These are phyloP conservation scores for Kappamyces sp. DNA, from an alignment of 192 early-diverging fungal species.

Conservation along the genomic window DNA sequence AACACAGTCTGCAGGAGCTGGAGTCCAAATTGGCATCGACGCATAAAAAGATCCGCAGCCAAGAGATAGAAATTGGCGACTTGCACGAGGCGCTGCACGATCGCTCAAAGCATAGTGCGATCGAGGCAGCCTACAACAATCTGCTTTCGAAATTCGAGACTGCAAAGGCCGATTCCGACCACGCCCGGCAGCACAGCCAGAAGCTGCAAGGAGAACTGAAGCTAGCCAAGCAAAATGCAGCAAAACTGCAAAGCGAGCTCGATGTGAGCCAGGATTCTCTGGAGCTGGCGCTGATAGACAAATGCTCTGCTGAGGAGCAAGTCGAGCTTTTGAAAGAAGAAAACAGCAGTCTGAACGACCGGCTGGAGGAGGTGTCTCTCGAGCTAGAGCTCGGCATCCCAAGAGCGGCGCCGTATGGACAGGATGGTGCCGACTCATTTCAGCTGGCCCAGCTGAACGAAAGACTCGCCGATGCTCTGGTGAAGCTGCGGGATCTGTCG, in stretches of 20 bases:
- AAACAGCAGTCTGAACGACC: not conserved
- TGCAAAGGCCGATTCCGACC: not conserved
- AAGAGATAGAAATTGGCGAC: not conserved
- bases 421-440: not conserved
- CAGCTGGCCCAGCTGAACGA: not conserved
- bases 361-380: conserved; percentile 5
- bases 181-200: not conserved
- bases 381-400: conserved; percentile 1
- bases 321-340: not conserved
- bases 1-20: too few relatives aligned
- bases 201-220: not conserved
- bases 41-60: conserved; percentile 1
- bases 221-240: not conserved
- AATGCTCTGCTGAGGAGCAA: conserved; percentile 2
- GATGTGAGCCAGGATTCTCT: not conserved
- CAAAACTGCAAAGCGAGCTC: not conserved
- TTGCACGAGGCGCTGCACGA: not conserved
- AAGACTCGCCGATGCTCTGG: not conserved
- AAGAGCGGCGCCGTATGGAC: not conserved
- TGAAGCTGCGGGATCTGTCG: conserved; percentile 10
- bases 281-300: not conserved
- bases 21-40: not conserved
- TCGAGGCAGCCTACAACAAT: conserved; percentile 2
- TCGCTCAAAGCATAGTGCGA: not conserved
- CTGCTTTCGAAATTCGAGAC: not conserved